These are phyloP conservation scores for Camelina sativa DNA, from an alignment of 345 rosid genomes.

Conservation along the genomic window DNA sequence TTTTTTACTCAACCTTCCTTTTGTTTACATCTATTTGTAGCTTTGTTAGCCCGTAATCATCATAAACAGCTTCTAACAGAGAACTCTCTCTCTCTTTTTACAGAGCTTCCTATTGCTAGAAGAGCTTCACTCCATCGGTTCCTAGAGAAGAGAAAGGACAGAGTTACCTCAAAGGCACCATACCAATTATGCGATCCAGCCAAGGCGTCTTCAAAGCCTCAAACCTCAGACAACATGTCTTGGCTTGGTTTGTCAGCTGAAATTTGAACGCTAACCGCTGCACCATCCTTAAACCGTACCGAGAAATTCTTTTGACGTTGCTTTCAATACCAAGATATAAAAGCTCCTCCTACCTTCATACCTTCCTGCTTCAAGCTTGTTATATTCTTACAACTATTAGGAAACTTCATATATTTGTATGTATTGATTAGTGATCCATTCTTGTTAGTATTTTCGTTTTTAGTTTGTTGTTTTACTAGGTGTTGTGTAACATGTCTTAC, in stretches of 20 bases:
- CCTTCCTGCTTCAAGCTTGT: constrained; percentile 19
- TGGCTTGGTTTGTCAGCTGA: constrained; percentile 83
- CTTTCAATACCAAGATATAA: constrained; percentile 20
- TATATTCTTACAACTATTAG: constrained; percentile 24
- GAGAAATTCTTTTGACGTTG: constrained; percentile 32
- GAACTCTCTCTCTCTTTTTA: not conserved
- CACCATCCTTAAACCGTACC: constrained; percentile 18
- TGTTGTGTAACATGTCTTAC: constrained; percentile 15
- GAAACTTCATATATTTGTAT: constrained; percentile 42
- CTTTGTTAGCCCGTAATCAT: not conserved
- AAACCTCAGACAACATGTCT: constrained; percentile 48
- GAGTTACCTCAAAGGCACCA: constrained; percentile 70
- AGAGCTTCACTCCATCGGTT: constrained; percentile 94
- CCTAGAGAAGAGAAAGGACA: constrained; percentile 90
- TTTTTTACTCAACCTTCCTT: not conserved
- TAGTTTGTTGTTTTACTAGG: constrained; percentile 18
- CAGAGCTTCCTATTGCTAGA: constrained; percentile 94
- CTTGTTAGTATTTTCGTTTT: constrained; percentile 22
- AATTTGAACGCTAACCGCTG: constrained; percentile 29
- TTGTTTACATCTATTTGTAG: not conserved
- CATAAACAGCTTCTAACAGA: constrained; percentile 7
- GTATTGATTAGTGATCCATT: constrained; percentile 33
- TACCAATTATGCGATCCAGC: constrained; percentile 50
- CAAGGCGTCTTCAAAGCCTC: constrained; percentile 46
- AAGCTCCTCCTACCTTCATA: constrained; percentile 1